Conservation (phyloP, 352 stramenopile genomes). For the Pythium insidiosum region DNA sequence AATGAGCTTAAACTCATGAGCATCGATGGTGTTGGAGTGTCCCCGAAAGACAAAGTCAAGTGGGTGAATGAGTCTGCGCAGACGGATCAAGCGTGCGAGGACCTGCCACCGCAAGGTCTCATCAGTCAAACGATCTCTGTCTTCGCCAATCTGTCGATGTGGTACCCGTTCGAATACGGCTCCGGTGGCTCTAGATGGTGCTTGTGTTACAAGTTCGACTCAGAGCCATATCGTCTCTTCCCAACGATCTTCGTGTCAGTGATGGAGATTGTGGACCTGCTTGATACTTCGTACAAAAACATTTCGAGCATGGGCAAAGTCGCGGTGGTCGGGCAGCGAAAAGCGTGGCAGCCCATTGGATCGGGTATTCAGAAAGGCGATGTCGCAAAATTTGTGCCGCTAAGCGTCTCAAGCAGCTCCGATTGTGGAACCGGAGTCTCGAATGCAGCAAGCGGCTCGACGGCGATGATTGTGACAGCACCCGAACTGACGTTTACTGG, state of each 20-base stretch:
- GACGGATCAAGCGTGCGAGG: slow-evolving; percentile 24
- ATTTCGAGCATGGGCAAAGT: slow-evolving; percentile 20
- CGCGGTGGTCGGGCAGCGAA: slow-evolving; percentile 35
- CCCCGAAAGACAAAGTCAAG: slow-evolving; percentile 37
- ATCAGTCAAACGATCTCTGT: slow-evolving; percentile 22
- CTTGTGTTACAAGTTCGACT: slow-evolving; percentile 63
- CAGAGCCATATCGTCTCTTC: slow-evolving; percentile 41
- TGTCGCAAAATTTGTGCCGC: slow-evolving; percentile 40
- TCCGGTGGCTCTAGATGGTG: slow-evolving; percentile 34
- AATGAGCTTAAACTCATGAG: slow-evolving; percentile 49
- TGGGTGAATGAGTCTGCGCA: slow-evolving; percentile 21
- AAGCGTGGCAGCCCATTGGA: slow-evolving; percentile 36
- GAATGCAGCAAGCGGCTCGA: slow-evolving; percentile 30
- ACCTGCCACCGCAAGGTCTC: slow-evolving; percentile 30
- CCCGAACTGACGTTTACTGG: slow-evolving; percentile 25
- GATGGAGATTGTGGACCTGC: slow-evolving; percentile 38
- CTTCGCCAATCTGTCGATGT: slow-evolving; percentile 30
- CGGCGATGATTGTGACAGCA: slow-evolving; percentile 24
- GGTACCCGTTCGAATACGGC: slow-evolving; percentile 44
- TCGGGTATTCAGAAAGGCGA: slow-evolving; percentile 39
- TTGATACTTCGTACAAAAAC: slow-evolving; percentile 26
- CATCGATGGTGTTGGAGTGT: slow-evolving; percentile 47
- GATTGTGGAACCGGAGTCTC: slow-evolving; percentile 32
- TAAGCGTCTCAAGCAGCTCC: slow-evolving; percentile 28
- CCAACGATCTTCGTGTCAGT: slow-evolving; percentile 28